Evolutionary conservation across 2,329 filamentous ascomycete genomes (phyloP), one percentile per base, ranked within the genome.

Genomic region (Phoma sp.): DNA sequence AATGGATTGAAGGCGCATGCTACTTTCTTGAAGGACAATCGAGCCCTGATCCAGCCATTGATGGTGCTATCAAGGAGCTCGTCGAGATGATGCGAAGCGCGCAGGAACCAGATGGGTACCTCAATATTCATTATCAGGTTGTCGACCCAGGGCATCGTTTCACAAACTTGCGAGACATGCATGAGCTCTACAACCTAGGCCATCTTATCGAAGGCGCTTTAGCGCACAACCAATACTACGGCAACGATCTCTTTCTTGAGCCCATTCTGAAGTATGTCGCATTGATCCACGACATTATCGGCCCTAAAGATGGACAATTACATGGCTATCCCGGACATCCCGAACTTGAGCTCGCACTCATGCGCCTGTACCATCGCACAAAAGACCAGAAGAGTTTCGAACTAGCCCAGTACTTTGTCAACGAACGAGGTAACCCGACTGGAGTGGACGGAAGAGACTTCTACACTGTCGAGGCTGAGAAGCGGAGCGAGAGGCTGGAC

Each of bases 1-100:
- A 34, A 21, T 49, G 37, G 23, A 34, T 49, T 10, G 37, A 49
- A 17, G 37, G 29, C 23, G 30, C 46, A 29, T 42, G 46, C 17
- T 42, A 49, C 46, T 49, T 48, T 17, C 30, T 48, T 0, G 7
- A 26, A 25, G 38, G 38, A 21, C 29, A 49, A 12, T 15, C 10
- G 20, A 26, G 21, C 1, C 30, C 37, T n/a, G 30, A 42, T 12
- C 23, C 21, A 12, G 17, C 3, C 7, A 15, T 42, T 10, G 37
- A 23, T 23, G 29, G 12, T 29, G 43, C 30, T 23, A 15, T 42
- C 10, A 29, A 23, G 5, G 17, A 47, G 15, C 21, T 36, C 32
- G 37, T 49, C n/a, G 25, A 42, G 2, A 23, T 34, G 46, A 49
- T 42, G 15, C 42, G 38, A 36, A 42, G 11, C 9, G 37, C 30